These are phyloP conservation scores for Alternaria hordeiaustralica DNA, from an alignment of 2,329 filamentous ascomycete species.

Conservation along the genomic window DNA sequence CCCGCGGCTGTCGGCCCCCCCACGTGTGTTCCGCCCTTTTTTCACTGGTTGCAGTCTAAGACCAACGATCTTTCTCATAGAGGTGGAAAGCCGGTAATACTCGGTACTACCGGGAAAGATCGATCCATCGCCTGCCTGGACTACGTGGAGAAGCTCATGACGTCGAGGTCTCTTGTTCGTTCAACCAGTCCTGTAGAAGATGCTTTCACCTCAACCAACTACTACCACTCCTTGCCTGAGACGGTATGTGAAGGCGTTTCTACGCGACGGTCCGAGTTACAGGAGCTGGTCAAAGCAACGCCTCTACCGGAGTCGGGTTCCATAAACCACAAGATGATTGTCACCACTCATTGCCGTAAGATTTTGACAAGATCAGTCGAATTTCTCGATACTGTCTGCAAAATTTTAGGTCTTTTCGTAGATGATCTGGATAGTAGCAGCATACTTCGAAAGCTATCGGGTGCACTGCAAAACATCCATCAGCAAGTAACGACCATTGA, in stretches of 20 bases:
- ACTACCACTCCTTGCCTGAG: slow-evolving; percentile 34
- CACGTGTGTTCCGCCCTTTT: slow-evolving; percentile 32
- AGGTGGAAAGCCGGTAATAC: neutral
- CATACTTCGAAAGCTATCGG: slow-evolving; percentile 36
- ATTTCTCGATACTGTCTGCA: slow-evolving; percentile 19
- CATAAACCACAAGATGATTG: slow-evolving; percentile 24
- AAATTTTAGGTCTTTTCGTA: slow-evolving; percentile 33
- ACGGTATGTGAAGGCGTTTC: slow-evolving; percentile 9
- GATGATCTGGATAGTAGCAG: slow-evolving; percentile 23
- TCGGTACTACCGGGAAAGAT: neutral
- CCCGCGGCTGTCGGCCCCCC: no score
- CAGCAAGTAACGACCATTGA: slow-evolving; percentile 1
- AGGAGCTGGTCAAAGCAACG: neutral
- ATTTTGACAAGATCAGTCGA: slow-evolving; percentile 16
- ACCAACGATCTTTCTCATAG: neutral
- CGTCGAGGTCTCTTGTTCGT: slow-evolving; percentile 17
- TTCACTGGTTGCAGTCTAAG: slow-evolving; percentile 29
- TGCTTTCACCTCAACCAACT: slow-evolving; percentile 33
- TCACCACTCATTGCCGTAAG: slow-evolving; percentile 17
- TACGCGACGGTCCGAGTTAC: slow-evolving; percentile 1
- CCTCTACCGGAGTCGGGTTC: neutral
- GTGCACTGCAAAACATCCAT: slow-evolving; percentile 28
- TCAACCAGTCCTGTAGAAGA: slow-evolving; percentile 21
- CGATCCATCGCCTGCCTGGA: slow-evolving; percentile 27
- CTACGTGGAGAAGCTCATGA: slow-evolving; percentile 32